A percentile compares a stretch with the other conserved stretches of the same genome.
Evolutionary conservation across 1,139 yeast genomes (phyloP).

Genomic region (Zygoascus sp.): DNA sequence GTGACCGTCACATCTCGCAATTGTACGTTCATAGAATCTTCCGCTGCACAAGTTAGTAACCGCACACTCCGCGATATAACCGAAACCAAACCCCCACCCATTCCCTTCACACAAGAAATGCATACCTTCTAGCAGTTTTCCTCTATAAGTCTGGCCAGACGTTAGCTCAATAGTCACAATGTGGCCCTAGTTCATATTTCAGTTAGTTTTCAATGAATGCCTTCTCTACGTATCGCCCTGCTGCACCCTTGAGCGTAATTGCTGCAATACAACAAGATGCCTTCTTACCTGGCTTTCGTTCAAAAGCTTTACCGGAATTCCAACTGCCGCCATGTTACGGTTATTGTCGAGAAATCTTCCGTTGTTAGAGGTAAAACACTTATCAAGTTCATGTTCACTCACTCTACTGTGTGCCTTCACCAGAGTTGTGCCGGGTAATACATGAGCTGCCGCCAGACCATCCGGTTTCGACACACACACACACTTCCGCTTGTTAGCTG

Average conservation of each 20-base stretch:
- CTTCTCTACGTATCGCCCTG: background rate
- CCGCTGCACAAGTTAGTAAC: slow-evolving; percentile 34
- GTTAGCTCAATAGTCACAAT: slow-evolving; percentile 75
- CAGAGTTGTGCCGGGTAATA: background rate
- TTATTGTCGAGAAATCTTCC: background rate
- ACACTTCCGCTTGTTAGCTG: too few relatives aligned
- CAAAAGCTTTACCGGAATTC: slow-evolving; percentile 80
- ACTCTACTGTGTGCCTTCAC: too few relatives aligned
- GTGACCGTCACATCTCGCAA: slow-evolving; percentile 79
- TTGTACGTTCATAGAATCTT: slow-evolving; percentile 92
- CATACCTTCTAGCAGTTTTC: slow-evolving; percentile 69
- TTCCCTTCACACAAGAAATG: background rate
- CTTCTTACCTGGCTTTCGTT: slow-evolving; percentile 74
- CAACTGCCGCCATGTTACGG: slow-evolving; percentile 36
- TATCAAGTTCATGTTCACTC: too few relatives aligned
- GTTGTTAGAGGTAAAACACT: slow-evolving; percentile 5
- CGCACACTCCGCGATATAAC: background rate
- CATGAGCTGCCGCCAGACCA: too few relatives aligned
- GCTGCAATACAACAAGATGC: too few relatives aligned
- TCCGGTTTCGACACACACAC: too few relatives aligned
- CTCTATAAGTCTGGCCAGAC: slow-evolving; percentile 84
- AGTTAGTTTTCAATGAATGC: background rate
- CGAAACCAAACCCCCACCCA: slow-evolving; percentile 1
- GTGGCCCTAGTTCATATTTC: slow-evolving; percentile 61
- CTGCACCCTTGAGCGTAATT: background rate